phyloP scores from a whole-genome alignment of 1,139 yeast species.

The Candida tropicalis region DNA sequence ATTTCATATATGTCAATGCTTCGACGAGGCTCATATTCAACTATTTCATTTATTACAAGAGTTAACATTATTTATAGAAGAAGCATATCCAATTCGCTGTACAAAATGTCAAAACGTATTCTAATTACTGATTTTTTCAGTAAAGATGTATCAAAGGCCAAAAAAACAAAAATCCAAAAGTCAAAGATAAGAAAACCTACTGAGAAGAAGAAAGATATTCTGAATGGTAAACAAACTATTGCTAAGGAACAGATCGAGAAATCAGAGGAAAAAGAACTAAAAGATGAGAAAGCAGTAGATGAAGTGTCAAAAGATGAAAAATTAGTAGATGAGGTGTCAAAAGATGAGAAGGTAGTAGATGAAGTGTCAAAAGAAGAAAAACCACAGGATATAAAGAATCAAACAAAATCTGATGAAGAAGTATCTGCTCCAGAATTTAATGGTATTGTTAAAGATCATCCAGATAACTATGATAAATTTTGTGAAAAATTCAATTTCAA shows the following conservation, averaged over 20 bases:
- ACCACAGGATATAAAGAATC: too few relatives aligned
- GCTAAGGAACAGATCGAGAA: background rate
- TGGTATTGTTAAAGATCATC: background rate
- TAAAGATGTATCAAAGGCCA: constrained; percentile 5
- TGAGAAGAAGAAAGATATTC: background rate
- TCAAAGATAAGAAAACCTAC: background rate
- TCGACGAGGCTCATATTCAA: background rate
- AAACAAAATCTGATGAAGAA: background rate
- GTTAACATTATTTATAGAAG: background rate
- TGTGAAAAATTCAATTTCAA: constrained; percentile 37
- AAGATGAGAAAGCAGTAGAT: background rate
- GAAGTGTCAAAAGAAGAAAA: background rate
- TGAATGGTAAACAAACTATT: background rate
- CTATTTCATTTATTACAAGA: background rate
- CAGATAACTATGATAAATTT: constrained; percentile 16
- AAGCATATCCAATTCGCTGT: background rate
- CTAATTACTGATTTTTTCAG: constrained; percentile 18
- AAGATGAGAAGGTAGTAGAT: background rate
- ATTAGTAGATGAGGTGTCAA: background rate
- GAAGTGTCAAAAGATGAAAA: background rate
- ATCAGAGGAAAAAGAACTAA: background rate
- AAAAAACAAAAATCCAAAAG: background rate
- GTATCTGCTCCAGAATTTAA: background rate
- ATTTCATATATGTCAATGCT: background rate
- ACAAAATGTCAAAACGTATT: constrained; percentile 15